Conservation (phyloP, 306 rosid genomes). For the Rosa multiflora region DNA sequence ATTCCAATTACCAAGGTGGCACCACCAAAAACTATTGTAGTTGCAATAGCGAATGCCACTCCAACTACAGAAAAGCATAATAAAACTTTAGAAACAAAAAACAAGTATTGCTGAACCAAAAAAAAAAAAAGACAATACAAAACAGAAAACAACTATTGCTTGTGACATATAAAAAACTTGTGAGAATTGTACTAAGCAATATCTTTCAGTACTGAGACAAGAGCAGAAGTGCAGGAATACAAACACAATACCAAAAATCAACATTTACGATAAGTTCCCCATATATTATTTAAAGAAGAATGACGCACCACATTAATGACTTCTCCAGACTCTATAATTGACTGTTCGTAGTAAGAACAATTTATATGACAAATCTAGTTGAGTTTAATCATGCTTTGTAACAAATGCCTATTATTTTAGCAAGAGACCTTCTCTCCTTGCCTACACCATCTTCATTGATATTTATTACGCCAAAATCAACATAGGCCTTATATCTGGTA, state of each 20-base stretch:
- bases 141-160: background rate
- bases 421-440: background rate
- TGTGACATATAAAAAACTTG: too few relatives aligned
- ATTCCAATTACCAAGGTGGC: constrained; percentile 60
- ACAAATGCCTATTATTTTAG: background rate
- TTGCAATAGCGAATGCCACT: constrained; percentile 74
- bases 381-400: background rate
- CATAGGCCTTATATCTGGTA: background rate
- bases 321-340: background rate
- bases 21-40: constrained; percentile 77
- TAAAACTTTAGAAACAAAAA: background rate
- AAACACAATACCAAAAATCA: background rate
- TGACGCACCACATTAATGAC: background rate
- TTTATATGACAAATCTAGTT: background rate
- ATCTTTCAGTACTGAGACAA: too few relatives aligned
- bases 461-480: background rate
- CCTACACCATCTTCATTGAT: background rate
- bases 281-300: background rate
- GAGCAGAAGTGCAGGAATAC: too few relatives aligned
- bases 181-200: too few relatives aligned
- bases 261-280: background rate
- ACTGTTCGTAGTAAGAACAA: background rate
- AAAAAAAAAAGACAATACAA: too few relatives aligned
- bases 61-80: constrained; percentile 58
- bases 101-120: background rate